These are phyloP conservation scores for Salix exigua DNA, from an alignment of 345 rosid genomes.

Conservation along the genomic window DNA sequence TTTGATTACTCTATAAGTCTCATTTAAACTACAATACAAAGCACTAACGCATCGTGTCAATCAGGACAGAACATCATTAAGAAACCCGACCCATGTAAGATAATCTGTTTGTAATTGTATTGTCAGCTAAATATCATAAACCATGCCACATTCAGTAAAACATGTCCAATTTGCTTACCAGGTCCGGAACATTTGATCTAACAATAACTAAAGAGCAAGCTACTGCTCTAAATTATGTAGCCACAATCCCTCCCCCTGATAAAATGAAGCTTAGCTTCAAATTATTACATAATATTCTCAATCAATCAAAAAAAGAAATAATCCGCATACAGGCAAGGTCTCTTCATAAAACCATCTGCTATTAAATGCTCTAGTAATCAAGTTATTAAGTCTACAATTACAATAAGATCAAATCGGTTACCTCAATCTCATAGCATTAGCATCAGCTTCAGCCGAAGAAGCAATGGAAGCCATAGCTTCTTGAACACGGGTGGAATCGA, in stretches of 20 bases:
- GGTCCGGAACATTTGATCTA: background rate
- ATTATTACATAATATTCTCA: background rate
- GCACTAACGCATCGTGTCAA: background rate
- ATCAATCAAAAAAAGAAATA: background rate
- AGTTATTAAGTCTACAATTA: too few relatives aligned
- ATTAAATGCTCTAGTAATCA: too few relatives aligned
- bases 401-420: conserved; percentile 5
- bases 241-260: background rate
- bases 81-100: background rate
- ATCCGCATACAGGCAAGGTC: background rate
- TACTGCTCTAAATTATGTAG: background rate
- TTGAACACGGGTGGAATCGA: conserved; percentile 89
- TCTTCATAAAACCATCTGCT: background rate
- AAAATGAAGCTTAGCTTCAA: background rate
- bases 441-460: conserved; percentile 75
- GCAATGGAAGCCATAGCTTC: conserved; percentile 99
- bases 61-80: background rate
- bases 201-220: background rate
- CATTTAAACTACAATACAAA: background rate
- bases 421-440: conserved; percentile 89
- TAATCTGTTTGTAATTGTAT: background rate
- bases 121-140: background rate
- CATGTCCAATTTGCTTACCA: background rate
- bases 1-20: background rate
- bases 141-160: background rate